These are phyloP conservation scores for Phytophthora cajani DNA, from an alignment of 352 stramenopile species.

Conservation along the genomic window DNA sequence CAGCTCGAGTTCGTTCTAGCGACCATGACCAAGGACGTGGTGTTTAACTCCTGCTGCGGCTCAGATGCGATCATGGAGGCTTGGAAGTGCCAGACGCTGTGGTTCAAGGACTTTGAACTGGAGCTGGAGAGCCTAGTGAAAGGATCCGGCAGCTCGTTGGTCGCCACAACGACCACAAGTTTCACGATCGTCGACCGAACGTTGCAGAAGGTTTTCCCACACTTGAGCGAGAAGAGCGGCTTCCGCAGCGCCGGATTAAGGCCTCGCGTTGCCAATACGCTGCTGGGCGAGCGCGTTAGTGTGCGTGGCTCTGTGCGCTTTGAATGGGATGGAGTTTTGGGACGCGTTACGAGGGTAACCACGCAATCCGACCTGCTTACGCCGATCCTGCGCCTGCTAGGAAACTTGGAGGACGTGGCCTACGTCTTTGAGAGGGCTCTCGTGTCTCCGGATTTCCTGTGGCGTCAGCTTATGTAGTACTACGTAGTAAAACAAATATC, in stretches of 20 bases:
- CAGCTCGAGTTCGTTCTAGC: slow-evolving; percentile 5
- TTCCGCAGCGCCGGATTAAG: not conserved
- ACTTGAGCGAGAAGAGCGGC: not conserved
- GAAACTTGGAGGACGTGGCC: not conserved
- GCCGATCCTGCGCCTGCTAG: not conserved
- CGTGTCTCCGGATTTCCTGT: slow-evolving; percentile 7
- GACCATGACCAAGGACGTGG: slow-evolving; percentile 3
- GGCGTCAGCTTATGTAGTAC: not conserved
- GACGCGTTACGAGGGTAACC: slow-evolving; percentile 9
- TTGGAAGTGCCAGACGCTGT: slow-evolving; percentile 4
- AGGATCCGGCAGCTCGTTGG: not conserved
- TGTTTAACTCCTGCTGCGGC: not conserved
- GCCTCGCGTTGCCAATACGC: not conserved
- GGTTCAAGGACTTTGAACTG: slow-evolving; percentile 4
- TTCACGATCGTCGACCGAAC: slow-evolving; percentile 12
- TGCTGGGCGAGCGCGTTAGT: not conserved
- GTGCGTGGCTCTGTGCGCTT: slow-evolving; percentile 1
- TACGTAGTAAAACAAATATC: no score
- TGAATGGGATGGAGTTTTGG: slow-evolving; percentile 1
- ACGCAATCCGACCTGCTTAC: slow-evolving; percentile 6
- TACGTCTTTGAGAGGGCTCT: slow-evolving; percentile 6
- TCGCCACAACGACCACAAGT: slow-evolving; percentile 12
- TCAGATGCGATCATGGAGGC: not conserved
- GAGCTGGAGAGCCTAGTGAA: slow-evolving; percentile 9
- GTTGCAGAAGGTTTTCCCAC: slow-evolving; percentile 6